A percentile compares a stretch with the other conserved stretches of the same genome.
Conservation (phyloP, 805 yeast species). For the Wickerhamia fluorescens region DNA sequence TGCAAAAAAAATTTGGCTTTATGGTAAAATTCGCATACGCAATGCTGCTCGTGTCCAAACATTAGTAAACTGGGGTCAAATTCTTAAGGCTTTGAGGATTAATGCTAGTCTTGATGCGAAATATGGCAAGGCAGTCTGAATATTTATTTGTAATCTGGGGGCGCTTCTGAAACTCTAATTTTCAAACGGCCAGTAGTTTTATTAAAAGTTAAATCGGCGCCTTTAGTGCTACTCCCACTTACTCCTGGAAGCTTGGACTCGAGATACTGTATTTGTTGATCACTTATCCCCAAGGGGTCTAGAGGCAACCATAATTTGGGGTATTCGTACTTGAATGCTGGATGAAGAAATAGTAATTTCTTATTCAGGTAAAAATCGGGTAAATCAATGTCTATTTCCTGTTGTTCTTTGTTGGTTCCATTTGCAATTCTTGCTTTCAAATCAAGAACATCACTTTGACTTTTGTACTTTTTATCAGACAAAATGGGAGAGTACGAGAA, state of each 20-base stretch:
- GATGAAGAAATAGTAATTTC: slow-evolving; percentile 27
- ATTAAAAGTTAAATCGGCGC: slow-evolving; percentile 15
- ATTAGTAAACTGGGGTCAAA: slow-evolving; percentile 7
- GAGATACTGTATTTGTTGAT: slow-evolving; percentile 12
- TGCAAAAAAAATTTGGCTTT: slow-evolving; percentile 21
- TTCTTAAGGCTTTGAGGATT: slow-evolving; percentile 8
- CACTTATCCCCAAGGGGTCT: slow-evolving; percentile 27
- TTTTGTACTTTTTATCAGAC: slow-evolving; percentile 10
- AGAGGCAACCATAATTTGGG: slow-evolving; percentile 35
- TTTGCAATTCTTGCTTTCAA: background rate
- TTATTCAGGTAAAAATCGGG: slow-evolving; percentile 14
- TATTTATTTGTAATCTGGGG: slow-evolving; percentile 24
- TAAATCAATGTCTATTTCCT: slow-evolving; percentile 2
- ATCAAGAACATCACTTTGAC: no score
- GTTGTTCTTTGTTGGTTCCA: slow-evolving; percentile 1
- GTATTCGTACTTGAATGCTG: slow-evolving; percentile 28
- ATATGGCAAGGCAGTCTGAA: slow-evolving; percentile 3
- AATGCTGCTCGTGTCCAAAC: no score
- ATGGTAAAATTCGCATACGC: slow-evolving; percentile 11
- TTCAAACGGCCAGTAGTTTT: slow-evolving; percentile 6
- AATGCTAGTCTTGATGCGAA: slow-evolving; percentile 7
- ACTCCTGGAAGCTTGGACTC: slow-evolving; percentile 10
- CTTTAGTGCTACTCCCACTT: slow-evolving; percentile 17
- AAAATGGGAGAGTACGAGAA: slow-evolving; percentile 25
- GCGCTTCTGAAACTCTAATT: slow-evolving; percentile 20